Evolutionary conservation across 176 grass and related monocot genomes (phyloP).

Genomic region (Puya raimondii): DNA sequence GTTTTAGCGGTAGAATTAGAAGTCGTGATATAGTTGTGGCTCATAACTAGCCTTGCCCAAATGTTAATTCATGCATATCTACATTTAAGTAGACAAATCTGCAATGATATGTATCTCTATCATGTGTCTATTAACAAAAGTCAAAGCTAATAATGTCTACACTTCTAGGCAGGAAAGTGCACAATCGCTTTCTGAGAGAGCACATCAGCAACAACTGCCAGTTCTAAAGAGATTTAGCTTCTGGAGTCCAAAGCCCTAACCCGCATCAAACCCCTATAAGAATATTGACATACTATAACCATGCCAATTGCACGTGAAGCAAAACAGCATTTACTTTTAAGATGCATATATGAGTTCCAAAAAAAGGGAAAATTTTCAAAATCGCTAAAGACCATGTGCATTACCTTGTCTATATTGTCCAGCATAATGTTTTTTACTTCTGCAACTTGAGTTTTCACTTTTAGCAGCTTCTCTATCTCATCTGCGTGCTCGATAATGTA

Average conservation of each 20-base stretch:
- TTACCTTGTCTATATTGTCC: slow-evolving; percentile 85
- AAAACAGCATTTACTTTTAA: not conserved
- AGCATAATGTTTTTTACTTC: slow-evolving; percentile 98
- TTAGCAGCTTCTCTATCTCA: slow-evolving; percentile 78
- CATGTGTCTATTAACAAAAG: too few relatives aligned
- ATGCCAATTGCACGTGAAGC: not conserved
- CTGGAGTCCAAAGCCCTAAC: not conserved
- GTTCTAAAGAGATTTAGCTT: not conserved
- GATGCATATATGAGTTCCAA: not conserved
- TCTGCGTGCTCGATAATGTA: slow-evolving; percentile 88
- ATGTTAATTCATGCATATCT: too few relatives aligned
- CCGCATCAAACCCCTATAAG: not conserved
- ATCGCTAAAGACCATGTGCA: not conserved
- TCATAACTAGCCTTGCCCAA: too few relatives aligned
- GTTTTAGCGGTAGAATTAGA: too few relatives aligned
- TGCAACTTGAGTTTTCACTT: slow-evolving; percentile 90
- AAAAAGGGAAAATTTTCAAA: not conserved
- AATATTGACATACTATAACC: not conserved
- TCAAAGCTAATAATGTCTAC: too few relatives aligned
- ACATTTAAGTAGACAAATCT: too few relatives aligned
- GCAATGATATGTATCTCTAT: too few relatives aligned
- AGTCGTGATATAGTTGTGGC: too few relatives aligned
- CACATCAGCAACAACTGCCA: too few relatives aligned
- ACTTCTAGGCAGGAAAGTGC: too few relatives aligned
- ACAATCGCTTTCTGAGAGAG: too few relatives aligned